These are phyloP conservation scores for Corrigiola litoralis DNA, from an alignment of 179 eudicot genomes.

Conservation along the genomic window DNA sequence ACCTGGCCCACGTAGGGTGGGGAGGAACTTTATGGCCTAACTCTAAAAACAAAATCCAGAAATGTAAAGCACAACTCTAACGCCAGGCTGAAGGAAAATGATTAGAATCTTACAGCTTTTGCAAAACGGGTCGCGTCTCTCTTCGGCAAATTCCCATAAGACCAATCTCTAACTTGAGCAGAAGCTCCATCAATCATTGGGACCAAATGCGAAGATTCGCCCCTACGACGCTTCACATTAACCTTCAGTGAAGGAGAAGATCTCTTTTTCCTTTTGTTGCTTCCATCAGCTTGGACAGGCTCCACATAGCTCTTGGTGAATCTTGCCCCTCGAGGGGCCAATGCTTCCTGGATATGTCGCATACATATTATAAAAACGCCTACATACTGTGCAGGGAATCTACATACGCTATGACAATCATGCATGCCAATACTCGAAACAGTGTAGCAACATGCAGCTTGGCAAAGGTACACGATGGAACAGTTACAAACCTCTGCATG, in stretches of 20 bases:
- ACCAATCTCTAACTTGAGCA: constrained; percentile 98
- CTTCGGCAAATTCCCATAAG: constrained; percentile 86
- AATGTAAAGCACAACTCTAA: too few species aligned
- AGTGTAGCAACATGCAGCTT: neutral
- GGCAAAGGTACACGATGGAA: neutral
- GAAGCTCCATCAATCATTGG: constrained; percentile 90
- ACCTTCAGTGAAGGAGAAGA: constrained; percentile 51
- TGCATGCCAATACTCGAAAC: neutral
- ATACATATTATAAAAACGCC: neutral
- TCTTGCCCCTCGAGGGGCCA: constrained; percentile 97
- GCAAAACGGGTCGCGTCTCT: constrained; percentile 96
- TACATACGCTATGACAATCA: neutral
- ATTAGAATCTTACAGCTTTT: constrained; percentile 59
- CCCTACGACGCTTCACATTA: constrained; percentile 68
- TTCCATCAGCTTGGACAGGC: constrained; percentile 52
- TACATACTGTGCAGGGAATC: neutral
- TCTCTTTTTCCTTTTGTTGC: constrained; percentile 82
- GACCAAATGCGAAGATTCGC: constrained; percentile 52
- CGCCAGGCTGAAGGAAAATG: neutral
- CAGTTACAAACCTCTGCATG: constrained; percentile 73
- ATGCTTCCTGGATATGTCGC: constrained; percentile 58
- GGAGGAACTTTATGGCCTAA: neutral
- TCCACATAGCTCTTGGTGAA: constrained; percentile 81
- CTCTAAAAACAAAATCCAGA: too few species aligned
- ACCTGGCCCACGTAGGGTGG: neutral